Evolutionary conservation across 139 green algal genomes (phyloP).

Genomic region (Micractinium sp.): DNA sequence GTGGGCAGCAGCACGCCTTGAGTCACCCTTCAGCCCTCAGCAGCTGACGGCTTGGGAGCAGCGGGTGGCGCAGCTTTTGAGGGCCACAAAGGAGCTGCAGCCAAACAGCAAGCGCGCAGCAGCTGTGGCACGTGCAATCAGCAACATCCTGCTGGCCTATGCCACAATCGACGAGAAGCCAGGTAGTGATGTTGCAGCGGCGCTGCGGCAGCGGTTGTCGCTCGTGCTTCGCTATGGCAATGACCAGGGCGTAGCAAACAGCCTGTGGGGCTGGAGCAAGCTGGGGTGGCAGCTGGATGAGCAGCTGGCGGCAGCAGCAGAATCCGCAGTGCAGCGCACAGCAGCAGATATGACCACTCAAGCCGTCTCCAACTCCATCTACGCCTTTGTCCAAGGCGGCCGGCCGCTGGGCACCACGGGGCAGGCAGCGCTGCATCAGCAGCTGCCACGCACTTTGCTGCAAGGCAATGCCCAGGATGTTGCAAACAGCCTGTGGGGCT

Average conservation of each 20-base stretch:
- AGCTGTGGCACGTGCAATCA: too few relatives aligned
- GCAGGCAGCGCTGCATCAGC: too few relatives aligned
- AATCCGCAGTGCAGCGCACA: not conserved
- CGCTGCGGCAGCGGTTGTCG: not conserved
- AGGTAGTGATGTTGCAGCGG: not conserved
- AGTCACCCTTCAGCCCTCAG: not conserved
- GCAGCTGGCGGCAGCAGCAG: not conserved
- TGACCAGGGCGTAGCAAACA: not conserved
- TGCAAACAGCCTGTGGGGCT: not conserved
- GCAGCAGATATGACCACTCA: not conserved
- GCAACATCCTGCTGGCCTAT: not conserved
- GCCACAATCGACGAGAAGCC: not conserved
- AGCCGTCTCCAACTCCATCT: too few relatives aligned
- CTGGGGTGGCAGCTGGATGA: not conserved
- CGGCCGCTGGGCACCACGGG: too few relatives aligned
- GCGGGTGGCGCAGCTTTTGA: not conserved
- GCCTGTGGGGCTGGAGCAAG: not conserved
- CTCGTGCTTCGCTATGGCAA: not conserved
- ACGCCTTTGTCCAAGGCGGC: too few relatives aligned
- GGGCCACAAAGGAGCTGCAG: too few relatives aligned
- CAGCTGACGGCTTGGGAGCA: not conserved
- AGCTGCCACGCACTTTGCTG: not conserved
- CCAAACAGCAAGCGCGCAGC: too few relatives aligned
- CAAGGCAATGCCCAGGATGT: not conserved
- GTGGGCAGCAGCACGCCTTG: not conserved